A percentile compares a stretch with the other conserved stretches of the same genome.
phyloP scores from a whole-genome alignment of 73 alveolate species.

The Stentor roeselii region DNA sequence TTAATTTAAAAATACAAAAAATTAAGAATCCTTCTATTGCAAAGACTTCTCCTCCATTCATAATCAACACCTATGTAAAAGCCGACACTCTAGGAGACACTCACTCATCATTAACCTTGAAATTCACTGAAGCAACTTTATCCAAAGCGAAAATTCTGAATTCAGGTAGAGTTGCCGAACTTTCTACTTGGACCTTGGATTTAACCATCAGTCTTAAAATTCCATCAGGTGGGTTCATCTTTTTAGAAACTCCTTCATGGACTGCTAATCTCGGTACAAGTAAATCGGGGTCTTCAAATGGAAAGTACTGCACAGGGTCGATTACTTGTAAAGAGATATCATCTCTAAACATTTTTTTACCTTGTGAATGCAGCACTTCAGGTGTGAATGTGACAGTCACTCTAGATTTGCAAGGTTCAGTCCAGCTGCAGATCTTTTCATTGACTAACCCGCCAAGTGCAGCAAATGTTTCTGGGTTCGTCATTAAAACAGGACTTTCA shows the following conservation, averaged over 20 bases:
- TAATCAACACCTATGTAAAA: not conserved
- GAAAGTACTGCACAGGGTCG: not conserved
- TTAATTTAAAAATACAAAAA: no score
- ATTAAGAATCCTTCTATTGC: not conserved
- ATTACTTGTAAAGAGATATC: not conserved
- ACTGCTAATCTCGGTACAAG: not conserved
- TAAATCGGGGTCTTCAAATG: not conserved
- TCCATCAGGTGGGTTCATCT: not conserved
- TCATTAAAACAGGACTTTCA: not conserved
- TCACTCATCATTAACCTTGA: not conserved
- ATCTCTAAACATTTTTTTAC: not conserved
- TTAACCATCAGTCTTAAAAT: not conserved
- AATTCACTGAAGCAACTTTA: not conserved
- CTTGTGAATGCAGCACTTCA: not conserved
- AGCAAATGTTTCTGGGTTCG: not conserved
- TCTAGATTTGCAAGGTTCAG: not conserved
- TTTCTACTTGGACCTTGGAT: not conserved
- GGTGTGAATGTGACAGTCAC: not conserved
- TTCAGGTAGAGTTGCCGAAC: not conserved
- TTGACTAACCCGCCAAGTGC: not conserved
- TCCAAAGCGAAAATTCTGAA: not conserved
- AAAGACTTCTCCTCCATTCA: not conserved
- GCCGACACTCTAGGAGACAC: not conserved
- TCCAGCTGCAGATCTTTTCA: not conserved
- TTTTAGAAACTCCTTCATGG: not conserved